Evolutionary conservation across 2,329 filamentous ascomycete genomes (phyloP).

Genomic region (Colletotrichum sp.): DNA sequence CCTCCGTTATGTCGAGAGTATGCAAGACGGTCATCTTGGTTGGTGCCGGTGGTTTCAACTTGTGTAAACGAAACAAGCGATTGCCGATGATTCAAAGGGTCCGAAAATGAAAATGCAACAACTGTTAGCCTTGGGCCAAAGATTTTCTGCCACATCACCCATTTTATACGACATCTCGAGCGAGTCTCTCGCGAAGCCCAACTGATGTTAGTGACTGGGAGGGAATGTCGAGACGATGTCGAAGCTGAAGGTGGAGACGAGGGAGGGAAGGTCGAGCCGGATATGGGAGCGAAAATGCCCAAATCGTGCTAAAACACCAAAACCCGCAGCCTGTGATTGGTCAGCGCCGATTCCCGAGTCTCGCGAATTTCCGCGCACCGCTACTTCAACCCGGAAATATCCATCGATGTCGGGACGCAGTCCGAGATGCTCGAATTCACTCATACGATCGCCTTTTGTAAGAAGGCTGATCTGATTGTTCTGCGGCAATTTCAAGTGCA

Average conservation of each 20-base stretch:
- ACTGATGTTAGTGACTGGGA: neutral
- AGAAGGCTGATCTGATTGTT: neutral
- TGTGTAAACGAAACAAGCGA: neutral
- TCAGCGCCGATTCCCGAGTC: neutral
- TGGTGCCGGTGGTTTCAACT: neutral
- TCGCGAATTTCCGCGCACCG: neutral
- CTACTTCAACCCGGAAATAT: neutral
- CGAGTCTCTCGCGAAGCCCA: neutral
- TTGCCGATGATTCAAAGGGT: neutral
- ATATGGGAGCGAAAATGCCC: neutral
- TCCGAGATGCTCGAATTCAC: neutral
- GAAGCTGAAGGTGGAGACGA: neutral
- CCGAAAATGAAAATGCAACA: neutral
- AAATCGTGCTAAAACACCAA: neutral
- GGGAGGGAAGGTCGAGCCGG: neutral
- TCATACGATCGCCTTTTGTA: neutral
- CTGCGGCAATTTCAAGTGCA: neutral
- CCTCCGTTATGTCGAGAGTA: constrained; percentile 27
- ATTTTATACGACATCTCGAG: neutral
- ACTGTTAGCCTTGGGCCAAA: accelerated
- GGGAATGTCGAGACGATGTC: neutral
- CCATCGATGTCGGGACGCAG: neutral
- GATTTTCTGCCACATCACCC: neutral
- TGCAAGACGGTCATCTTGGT: neutral
- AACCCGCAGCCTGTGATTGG: neutral